Evolutionary conservation across 768 basidiomycete species (phyloP).

Genomic region (Psilocybe tampanensis): DNA sequence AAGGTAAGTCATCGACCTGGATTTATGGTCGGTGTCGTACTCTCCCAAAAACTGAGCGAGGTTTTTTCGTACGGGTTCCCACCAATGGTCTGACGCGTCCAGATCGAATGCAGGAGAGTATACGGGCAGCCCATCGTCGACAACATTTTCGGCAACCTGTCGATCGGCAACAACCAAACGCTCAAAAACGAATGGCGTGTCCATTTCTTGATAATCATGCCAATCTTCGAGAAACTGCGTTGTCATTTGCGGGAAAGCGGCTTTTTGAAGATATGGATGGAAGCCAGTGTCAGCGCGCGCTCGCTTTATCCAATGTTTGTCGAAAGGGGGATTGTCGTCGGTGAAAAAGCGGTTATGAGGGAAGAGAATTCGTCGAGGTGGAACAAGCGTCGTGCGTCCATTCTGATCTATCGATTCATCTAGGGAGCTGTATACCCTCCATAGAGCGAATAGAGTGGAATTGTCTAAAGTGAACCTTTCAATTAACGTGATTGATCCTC

Average conservation of each 20-base stretch:
- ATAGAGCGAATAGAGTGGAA: conserved; percentile 74
- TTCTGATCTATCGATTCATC: conserved; percentile 43
- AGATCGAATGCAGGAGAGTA: conserved; percentile 48
- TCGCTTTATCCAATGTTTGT: conserved; percentile 39
- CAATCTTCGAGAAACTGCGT: conserved; percentile 76
- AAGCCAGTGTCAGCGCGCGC: conserved; percentile 61
- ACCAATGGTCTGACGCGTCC: conserved; percentile 63
- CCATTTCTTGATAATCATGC: conserved; percentile 70
- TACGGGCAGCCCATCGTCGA: conserved; percentile 35
- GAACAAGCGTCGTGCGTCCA: conserved; percentile 55
- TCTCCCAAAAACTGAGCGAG: conserved; percentile 46
- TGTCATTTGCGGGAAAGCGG: conserved; percentile 71
- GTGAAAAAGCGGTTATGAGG: conserved; percentile 67
- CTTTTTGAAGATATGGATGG: conserved; percentile 72
- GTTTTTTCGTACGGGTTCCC: conserved; percentile 55
- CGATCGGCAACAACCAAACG: conserved; percentile 79
- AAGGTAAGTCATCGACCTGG: conserved; percentile 32
- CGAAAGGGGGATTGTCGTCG: conserved; percentile 40
- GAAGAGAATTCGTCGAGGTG: conserved; percentile 76
- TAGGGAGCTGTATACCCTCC: conserved; percentile 73
- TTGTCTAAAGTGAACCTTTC: conserved; percentile 46
- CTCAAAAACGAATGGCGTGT: conserved; percentile 72
- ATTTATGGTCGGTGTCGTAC: conserved; percentile 23
- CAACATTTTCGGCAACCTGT: conserved; percentile 51
- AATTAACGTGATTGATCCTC: conserved; percentile 8